phyloP scores from a whole-genome alignment of 163 green algal species.

The Trebouxiophyceae sp. region DNA sequence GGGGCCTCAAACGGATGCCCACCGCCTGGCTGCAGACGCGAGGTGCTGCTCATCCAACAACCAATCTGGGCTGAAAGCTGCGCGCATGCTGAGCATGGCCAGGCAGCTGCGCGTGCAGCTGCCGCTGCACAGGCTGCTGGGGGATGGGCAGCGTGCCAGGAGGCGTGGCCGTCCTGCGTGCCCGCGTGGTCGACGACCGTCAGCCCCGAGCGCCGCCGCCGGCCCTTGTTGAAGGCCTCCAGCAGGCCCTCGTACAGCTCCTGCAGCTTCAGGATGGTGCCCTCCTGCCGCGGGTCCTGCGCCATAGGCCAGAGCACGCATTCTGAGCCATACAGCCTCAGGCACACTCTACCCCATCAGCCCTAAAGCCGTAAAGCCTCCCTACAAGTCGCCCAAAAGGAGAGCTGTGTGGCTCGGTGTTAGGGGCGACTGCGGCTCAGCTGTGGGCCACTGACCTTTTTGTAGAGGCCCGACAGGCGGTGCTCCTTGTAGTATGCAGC shows the following conservation, averaged over 20 bases:
- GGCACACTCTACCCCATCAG: background rate
- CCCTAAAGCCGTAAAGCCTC: background rate
- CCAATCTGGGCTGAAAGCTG: too few relatives aligned
- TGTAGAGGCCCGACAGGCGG: background rate
- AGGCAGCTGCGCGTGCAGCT: too few relatives aligned
- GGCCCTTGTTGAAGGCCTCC: background rate
- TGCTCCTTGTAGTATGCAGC: conserved; percentile 1
- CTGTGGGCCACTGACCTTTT: background rate
- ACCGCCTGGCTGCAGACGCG: background rate
- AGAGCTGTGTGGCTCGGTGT: background rate
- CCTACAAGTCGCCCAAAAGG: background rate
- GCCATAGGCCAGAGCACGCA: too few relatives aligned
- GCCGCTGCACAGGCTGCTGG: too few relatives aligned
- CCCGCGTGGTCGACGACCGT: conserved; percentile 49
- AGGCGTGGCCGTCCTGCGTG: conserved; percentile 4
- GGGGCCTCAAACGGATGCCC: background rate
- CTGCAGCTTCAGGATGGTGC: conserved; percentile 49
- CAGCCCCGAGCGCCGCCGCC: conserved; percentile 38
- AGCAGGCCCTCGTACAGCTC: conserved; percentile 44
- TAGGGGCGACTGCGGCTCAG: background rate
- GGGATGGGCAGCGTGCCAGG: too few relatives aligned
- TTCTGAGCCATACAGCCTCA: too few relatives aligned
- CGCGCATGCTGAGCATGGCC: too few relatives aligned
- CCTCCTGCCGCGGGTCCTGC: conserved; percentile 57
- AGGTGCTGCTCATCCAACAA: too few relatives aligned